Conservation (phyloP, 2,329 filamentous ascomycete genomes). For the Colletotrichum neosansevieriae region DNA sequence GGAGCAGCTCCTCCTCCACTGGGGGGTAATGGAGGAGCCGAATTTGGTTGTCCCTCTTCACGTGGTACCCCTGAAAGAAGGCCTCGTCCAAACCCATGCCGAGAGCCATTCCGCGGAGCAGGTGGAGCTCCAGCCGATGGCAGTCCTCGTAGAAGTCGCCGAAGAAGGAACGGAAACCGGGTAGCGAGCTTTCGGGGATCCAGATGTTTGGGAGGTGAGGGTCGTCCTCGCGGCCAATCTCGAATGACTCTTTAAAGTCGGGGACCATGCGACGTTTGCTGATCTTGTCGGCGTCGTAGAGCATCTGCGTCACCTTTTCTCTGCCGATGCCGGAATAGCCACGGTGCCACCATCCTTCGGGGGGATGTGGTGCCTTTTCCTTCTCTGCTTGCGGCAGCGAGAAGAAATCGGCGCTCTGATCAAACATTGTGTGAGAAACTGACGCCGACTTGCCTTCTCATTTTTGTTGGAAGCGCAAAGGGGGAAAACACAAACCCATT, state of each 20-base stretch:
- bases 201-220: slow-evolving; percentile 47
- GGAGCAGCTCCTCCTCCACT: slow-evolving; percentile 46
- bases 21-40: slow-evolving; percentile 68
- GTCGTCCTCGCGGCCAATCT: slow-evolving; percentile 52
- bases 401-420: slow-evolving; percentile 49
- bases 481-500: background rate
- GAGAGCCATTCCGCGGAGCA: slow-evolving; percentile 60
- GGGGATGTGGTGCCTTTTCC: slow-evolving; percentile 48
- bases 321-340: slow-evolving; percentile 52
- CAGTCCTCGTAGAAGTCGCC: slow-evolving; percentile 57
- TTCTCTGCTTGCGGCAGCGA: slow-evolving; percentile 48
- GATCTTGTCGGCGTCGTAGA: slow-evolving; percentile 48
- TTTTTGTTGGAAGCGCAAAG: no score
- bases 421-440: background rate
- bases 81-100: slow-evolving; percentile 49
- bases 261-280: slow-evolving; percentile 46
- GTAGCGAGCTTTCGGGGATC: slow-evolving; percentile 44
- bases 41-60: slow-evolving; percentile 68
- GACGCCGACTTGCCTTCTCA: no score
- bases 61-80: slow-evolving; percentile 57
- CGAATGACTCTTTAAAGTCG: slow-evolving; percentile 56
- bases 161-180: slow-evolving; percentile 46
- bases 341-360: slow-evolving; percentile 51
- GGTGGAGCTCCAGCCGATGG: slow-evolving; percentile 55
- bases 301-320: slow-evolving; percentile 51